phyloP scores from a whole-genome alignment of 352 stramenopile genomes.

The Aphanomyces invadans region DNA sequence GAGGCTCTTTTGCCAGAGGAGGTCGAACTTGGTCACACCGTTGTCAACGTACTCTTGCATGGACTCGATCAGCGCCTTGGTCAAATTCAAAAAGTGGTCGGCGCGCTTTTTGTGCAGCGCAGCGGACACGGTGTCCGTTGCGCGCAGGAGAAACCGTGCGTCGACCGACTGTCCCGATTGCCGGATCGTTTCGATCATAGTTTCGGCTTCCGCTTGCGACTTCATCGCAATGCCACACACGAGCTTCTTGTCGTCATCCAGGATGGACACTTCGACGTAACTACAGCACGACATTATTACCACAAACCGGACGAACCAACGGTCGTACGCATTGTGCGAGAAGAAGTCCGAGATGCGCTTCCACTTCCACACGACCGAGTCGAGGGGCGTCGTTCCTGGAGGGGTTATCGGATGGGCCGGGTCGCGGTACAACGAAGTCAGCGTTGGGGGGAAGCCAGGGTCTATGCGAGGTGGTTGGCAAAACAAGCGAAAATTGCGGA shows the following conservation, averaged over 20 bases:
- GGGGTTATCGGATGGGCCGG: slow-evolving; percentile 14
- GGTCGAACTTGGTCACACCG: slow-evolving; percentile 65
- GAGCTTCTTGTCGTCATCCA: slow-evolving; percentile 74
- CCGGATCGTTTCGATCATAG: slow-evolving; percentile 54
- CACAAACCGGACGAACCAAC: too few species aligned
- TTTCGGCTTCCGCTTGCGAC: slow-evolving; percentile 60
- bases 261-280: slow-evolving; percentile 73
- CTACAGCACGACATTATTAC: too few species aligned
- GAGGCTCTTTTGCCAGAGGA: slow-evolving; percentile 80
- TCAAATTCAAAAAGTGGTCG: slow-evolving; percentile 68
- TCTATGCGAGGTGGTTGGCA: slow-evolving; percentile 30
- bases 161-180: slow-evolving; percentile 41
- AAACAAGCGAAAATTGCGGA: too few species aligned
- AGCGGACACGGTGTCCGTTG: slow-evolving; percentile 54
- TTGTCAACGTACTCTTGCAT: slow-evolving; percentile 80
- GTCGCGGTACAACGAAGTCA: slow-evolving; percentile 59
- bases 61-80: slow-evolving; percentile 79
- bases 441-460: slow-evolving; percentile 64
- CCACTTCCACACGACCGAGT: slow-evolving; percentile 77
- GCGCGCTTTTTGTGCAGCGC: slow-evolving; percentile 55
- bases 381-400: slow-evolving; percentile 35
- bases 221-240: slow-evolving; percentile 82
- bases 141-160: slow-evolving; percentile 51
- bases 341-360: slow-evolving; percentile 82
- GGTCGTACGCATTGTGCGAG: slow-evolving; percentile 62